These are phyloP conservation scores for Fraxinus platypoda DNA, from an alignment of 305 asterid genomes.

Conservation along the genomic window DNA sequence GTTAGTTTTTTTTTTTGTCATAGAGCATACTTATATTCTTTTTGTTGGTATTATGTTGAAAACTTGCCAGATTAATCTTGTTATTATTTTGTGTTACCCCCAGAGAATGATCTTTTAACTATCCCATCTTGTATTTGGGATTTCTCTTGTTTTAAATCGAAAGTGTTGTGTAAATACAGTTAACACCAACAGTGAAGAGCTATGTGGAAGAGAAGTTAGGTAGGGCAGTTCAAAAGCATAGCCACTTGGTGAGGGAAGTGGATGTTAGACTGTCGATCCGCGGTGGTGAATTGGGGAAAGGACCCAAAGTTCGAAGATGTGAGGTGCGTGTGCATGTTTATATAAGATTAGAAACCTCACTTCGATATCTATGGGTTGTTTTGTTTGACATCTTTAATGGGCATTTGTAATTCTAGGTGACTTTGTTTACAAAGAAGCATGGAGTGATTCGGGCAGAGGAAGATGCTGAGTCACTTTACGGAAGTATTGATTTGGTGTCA, in stretches of 20 bases:
- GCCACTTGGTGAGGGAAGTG: slow-evolving; percentile 88
- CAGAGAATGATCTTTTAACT: background rate
- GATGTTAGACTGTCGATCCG: slow-evolving; percentile 82
- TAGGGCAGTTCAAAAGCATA: slow-evolving; percentile 79
- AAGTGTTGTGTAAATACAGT: slow-evolving; percentile 34
- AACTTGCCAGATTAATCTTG: background rate
- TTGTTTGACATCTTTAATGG: background rate
- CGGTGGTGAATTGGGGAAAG: slow-evolving; percentile 95
- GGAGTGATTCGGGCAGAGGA: slow-evolving; percentile 93
- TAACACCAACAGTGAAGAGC: slow-evolving; percentile 68
- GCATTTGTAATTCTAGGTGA: slow-evolving; percentile 45
- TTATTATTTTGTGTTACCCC: background rate
- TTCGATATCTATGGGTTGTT: background rate
- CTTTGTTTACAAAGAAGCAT: slow-evolving; percentile 84
- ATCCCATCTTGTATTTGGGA: background rate
- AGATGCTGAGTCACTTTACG: slow-evolving; percentile 71
- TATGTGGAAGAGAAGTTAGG: slow-evolving; percentile 88
- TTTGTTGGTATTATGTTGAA: background rate
- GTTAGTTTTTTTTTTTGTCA: background rate
- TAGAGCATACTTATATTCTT: background rate
- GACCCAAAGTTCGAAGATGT: slow-evolving; percentile 76
- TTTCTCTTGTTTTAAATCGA: background rate
- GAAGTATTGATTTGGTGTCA: slow-evolving; percentile 79
- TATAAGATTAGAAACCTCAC: background rate
- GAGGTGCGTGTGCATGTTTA: slow-evolving; percentile 50